These are phyloP conservation scores for Blastocystis sp. DNA, from an alignment of 352 stramenopile species.

Conservation along the genomic window DNA sequence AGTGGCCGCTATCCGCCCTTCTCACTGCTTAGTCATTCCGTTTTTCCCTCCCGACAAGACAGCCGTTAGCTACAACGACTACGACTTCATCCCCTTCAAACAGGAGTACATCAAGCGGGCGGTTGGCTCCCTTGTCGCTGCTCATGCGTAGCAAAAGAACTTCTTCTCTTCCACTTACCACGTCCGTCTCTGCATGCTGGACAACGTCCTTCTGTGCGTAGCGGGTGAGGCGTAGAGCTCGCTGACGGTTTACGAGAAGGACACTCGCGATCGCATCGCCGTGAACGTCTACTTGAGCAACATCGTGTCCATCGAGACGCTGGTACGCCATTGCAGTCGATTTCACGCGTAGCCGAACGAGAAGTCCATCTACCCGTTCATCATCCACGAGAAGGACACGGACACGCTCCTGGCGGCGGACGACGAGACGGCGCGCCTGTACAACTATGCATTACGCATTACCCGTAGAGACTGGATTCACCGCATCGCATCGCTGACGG, in stretches of 20 bases:
- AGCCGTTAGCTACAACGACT: slow-evolving; percentile 52
- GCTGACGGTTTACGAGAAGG: slow-evolving; percentile 27
- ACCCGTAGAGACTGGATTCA: slow-evolving; percentile 40
- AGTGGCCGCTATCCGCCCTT: not conserved
- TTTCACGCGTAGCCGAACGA: slow-evolving; percentile 7
- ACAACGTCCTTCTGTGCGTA: not conserved
- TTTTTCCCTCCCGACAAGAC: not conserved
- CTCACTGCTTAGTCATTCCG: not conserved
- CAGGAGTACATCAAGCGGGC: slow-evolving; percentile 14
- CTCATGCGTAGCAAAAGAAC: slow-evolving; percentile 38
- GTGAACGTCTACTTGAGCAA: slow-evolving; percentile 4
- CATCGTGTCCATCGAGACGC: slow-evolving; percentile 24
- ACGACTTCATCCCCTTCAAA: slow-evolving; percentile 51
- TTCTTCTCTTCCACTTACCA: slow-evolving; percentile 38
- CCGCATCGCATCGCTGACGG: slow-evolving; percentile 29
- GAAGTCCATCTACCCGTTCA: slow-evolving; percentile 17
- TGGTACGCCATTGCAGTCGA: not conserved
- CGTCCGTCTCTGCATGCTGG: slow-evolving; percentile 3
- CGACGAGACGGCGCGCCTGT: slow-evolving; percentile 41
- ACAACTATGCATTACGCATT: not conserved
- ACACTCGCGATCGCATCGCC: not conserved
- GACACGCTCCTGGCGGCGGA: slow-evolving; percentile 46
- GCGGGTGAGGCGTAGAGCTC: not conserved
- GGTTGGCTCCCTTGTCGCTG: not conserved
- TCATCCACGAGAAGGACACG: slow-evolving; percentile 5